Evolutionary conservation across 768 basidiomycete genomes (phyloP).

Genomic region (Mycena leptocephala): DNA sequence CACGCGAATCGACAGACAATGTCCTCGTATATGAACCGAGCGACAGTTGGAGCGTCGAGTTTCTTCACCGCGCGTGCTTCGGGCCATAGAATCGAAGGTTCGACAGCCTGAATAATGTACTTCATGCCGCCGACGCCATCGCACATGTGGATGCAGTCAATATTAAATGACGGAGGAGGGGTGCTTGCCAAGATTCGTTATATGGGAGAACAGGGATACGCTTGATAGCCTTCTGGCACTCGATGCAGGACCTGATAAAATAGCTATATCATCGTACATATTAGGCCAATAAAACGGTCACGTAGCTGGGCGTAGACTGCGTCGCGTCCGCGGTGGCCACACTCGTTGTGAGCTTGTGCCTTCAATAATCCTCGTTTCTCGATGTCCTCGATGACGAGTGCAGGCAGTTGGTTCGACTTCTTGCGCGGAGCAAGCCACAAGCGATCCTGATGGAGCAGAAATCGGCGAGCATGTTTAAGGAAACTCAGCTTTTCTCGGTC

Average conservation of each 20-base stretch:
- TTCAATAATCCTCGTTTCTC: constrained; percentile 30
- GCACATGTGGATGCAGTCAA: constrained; percentile 51
- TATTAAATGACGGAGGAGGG: constrained; percentile 43
- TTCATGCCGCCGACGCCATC: constrained; percentile 33
- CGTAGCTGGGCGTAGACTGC: constrained; percentile 39
- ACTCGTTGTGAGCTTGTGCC: constrained; percentile 42
- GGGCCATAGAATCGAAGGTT: constrained; percentile 38
- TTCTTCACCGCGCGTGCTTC: constrained; percentile 37
- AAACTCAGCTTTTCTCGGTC: background rate
- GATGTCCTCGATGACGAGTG: constrained; percentile 38
- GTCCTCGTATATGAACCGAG: constrained; percentile 48
- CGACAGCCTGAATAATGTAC: constrained; percentile 45
- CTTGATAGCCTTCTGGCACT: constrained; percentile 46
- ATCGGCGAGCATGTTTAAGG: background rate
- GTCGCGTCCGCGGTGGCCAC: constrained; percentile 31
- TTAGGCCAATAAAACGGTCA: constrained; percentile 54
- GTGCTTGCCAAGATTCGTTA: constrained; percentile 28
- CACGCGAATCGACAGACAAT: constrained; percentile 45
- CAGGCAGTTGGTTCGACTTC: background rate
- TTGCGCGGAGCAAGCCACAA: background rate
- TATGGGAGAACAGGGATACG: constrained; percentile 39
- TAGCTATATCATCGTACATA: constrained; percentile 48
- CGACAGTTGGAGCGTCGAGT: constrained; percentile 33
- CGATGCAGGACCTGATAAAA: constrained; percentile 50
- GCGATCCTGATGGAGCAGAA: background rate